Evolutionary conservation across 73 alveolate species (phyloP).

Genomic region (Paramecium tetraurelia): DNA sequence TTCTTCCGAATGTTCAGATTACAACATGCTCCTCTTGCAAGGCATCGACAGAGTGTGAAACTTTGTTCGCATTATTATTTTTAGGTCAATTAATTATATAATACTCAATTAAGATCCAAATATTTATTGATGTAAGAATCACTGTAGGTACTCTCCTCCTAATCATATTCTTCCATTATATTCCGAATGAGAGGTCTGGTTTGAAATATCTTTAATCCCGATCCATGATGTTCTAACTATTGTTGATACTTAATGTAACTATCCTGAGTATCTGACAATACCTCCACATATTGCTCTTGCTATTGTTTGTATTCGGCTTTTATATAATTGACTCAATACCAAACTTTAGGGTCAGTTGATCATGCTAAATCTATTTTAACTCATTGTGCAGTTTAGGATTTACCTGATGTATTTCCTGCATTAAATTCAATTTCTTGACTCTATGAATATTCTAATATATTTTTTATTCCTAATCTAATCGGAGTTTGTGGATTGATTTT

Average conservation of each 20-base stretch:
- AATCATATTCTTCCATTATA: neutral
- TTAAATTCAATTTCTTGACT: neutral
- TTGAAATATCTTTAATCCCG: neutral
- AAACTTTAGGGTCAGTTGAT: constrained; percentile 15
- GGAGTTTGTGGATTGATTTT: neutral
- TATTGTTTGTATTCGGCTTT: neutral
- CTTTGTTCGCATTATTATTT: neutral
- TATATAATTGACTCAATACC: neutral
- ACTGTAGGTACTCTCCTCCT: neutral
- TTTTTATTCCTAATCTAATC: neutral
- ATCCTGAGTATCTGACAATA: neutral
- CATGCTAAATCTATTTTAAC: neutral
- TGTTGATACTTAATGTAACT: neutral
- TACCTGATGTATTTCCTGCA: neutral
- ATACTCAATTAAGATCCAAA: constrained; percentile 22
- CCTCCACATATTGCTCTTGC: neutral
- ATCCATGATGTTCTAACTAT: neutral
- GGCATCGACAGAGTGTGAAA: neutral
- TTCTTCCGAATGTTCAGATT: neutral
- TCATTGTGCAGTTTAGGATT: neutral
- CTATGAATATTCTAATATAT: neutral
- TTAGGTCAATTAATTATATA: neutral
- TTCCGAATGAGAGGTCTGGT: neutral
- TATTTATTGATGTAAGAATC: constrained; percentile 16
- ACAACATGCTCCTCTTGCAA: neutral